Conservation (phyloP, 768 basidiomycete genomes). For the Lyophyllum atratum region DNA sequence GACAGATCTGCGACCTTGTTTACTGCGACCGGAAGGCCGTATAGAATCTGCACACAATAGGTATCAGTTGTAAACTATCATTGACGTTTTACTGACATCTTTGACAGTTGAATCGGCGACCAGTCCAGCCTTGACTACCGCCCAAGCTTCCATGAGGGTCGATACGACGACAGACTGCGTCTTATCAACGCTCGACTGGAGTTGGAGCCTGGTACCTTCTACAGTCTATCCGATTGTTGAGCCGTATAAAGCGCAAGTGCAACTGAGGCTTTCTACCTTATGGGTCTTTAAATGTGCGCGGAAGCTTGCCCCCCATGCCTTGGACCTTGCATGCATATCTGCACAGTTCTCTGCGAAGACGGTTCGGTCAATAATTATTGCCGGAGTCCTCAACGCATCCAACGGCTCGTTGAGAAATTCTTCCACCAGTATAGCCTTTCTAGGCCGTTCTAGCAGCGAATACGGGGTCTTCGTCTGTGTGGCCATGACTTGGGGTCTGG, state of each 20-base stretch:
- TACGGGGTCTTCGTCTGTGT: conserved; percentile 51
- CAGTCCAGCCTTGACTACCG: conserved; percentile 65
- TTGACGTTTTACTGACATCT: conserved; percentile 54
- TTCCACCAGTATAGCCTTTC: conserved; percentile 49
- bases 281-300: conserved; percentile 86
- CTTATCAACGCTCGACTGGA: conserved; percentile 51
- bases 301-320: conserved; percentile 69
- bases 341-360: conserved; percentile 75
- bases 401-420: conserved; percentile 62
- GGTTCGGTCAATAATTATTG: conserved; percentile 73
- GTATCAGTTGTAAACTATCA: neutral
- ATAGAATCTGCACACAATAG: conserved; percentile 60
- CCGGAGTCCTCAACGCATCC: conserved; percentile 69
- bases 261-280: conserved; percentile 47
- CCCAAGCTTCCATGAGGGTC: conserved; percentile 84
- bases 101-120: conserved; percentile 73
- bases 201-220: conserved; percentile 74
- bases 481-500: neutral
- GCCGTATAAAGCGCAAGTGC: neutral
- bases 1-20: conserved; percentile 77
- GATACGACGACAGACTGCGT: conserved; percentile 74
- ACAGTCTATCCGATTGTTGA: conserved; percentile 54
- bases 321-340: conserved; percentile 67
- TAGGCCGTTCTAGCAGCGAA: conserved; percentile 37
- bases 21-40: conserved; percentile 69